Evolutionary conservation across 1,284 basidiomycete species (phyloP).

Genomic region (Austropuccinia psidii): DNA sequence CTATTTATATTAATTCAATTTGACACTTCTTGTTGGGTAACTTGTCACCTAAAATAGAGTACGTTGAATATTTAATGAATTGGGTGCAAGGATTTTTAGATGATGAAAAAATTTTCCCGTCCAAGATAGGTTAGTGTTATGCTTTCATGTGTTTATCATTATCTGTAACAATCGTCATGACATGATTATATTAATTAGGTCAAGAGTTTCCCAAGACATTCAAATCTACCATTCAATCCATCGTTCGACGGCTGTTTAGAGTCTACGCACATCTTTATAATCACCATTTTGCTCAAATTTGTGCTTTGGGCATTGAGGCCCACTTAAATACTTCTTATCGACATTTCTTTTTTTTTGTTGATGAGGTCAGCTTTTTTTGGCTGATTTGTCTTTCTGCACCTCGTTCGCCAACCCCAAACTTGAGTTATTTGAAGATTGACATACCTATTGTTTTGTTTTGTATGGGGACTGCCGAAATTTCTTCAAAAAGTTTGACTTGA

Average conservation of each 20-base stretch:
- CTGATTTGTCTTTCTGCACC: background rate
- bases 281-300: constrained; percentile 98
- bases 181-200: background rate
- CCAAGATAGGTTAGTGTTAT: constrained; percentile 66
- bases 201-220: constrained; percentile 74
- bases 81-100: constrained; percentile 93
- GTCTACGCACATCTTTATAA: constrained; percentile 99
- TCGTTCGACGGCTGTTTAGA: constrained; percentile 84
- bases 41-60: constrained; percentile 54
- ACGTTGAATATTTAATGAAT: constrained; percentile 97
- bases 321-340: constrained; percentile 98
- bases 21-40: background rate
- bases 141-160: background rate
- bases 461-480: constrained; percentile 15
- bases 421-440: constrained; percentile 24
- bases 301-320: constrained; percentile 94
- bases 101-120: constrained; percentile 86
- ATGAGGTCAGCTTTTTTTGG: constrained; percentile 54
- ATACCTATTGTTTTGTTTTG: background rate
- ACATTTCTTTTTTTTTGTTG: constrained; percentile 94
- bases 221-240: constrained; percentile 80
- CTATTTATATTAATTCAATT: background rate
- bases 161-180: background rate
- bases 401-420: background rate
- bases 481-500: constrained; percentile 66